Conservation (phyloP, 2,329 filamentous ascomycete genomes). For the Trichoderma arundinaceum region DNA sequence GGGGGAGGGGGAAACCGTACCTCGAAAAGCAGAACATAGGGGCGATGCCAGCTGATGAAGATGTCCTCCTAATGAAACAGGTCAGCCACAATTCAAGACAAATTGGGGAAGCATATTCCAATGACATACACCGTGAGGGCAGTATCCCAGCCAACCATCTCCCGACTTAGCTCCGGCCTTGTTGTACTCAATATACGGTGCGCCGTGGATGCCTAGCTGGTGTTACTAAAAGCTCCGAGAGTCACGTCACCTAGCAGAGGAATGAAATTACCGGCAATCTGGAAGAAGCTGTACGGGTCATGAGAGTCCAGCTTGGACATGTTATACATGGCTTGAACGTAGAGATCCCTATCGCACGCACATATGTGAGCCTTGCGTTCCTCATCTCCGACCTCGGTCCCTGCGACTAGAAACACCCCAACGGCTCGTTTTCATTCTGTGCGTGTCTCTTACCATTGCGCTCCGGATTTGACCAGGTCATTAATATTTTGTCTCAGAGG, state of each 20-base stretch:
- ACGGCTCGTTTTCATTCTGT: neutral
- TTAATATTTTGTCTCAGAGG: constrained; percentile 57
- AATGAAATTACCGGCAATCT: constrained; percentile 51
- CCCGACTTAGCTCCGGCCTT: constrained; percentile 43
- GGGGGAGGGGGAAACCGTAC: constrained; percentile 40
- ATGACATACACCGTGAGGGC: constrained; percentile 53
- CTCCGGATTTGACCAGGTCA: constrained; percentile 48
- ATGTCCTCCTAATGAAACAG: constrained; percentile 49
- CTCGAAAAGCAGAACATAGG: constrained; percentile 61
- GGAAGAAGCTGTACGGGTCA: constrained; percentile 57
- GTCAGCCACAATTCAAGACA: neutral
- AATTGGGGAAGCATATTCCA: neutral
- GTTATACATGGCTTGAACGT: constrained; percentile 52
- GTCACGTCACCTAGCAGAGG: constrained; percentile 2
- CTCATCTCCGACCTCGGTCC: neutral
- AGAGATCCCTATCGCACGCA: constrained; percentile 51
- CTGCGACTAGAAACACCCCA: neutral
- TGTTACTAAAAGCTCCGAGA: constrained; percentile 29
- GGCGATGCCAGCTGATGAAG: constrained; percentile 62
- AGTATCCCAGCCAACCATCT: constrained; percentile 50
- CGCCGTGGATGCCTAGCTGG: constrained; percentile 48
- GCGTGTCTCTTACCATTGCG: constrained; percentile 50
- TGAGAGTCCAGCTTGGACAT: constrained; percentile 50
- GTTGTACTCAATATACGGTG: constrained; percentile 52
- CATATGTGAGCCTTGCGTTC: constrained; percentile 17